phyloP scores from a whole-genome alignment of 2,329 filamentous ascomycete genomes.

The Calonectria hongkongensis region DNA sequence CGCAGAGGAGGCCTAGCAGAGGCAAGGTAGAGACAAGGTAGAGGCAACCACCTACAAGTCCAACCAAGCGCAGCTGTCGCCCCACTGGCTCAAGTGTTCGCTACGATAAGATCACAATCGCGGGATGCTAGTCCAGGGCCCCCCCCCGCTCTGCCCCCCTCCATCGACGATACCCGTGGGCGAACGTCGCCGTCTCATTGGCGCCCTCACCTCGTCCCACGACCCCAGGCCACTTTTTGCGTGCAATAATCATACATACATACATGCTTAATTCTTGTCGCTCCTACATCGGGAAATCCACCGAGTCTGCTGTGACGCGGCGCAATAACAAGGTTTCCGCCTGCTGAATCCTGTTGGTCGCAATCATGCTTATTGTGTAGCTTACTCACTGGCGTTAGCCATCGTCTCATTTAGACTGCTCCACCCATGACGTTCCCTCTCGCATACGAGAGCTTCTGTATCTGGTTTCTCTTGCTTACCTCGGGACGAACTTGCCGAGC shows the following conservation, averaged over 20 bases:
- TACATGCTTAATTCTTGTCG: conserved; percentile 51
- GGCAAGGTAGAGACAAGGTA: not conserved
- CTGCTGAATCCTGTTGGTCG: conserved; percentile 29
- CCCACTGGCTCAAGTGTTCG: conserved; percentile 26
- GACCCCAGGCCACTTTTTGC: conserved; percentile 36
- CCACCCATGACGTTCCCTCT: conserved; percentile 26
- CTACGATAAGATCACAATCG: conserved; percentile 46
- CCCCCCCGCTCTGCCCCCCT: conserved; percentile 35
- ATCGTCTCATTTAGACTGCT: conserved; percentile 12
- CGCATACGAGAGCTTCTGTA: conserved; percentile 3
- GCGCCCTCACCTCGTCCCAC: conserved; percentile 38
- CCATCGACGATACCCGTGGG: conserved; percentile 50
- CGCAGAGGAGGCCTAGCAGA: not conserved
- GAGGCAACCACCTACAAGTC: not conserved
- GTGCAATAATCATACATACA: conserved; percentile 37
- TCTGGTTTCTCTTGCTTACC: conserved; percentile 5
- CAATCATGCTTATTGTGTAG: conserved; percentile 32
- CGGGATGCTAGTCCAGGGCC: conserved; percentile 36
- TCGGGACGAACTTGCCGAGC: conserved; percentile 17
- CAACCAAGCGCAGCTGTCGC: conserved; percentile 23
- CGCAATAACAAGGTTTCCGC: conserved; percentile 33
- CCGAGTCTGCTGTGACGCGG: conserved; percentile 40
- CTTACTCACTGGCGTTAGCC: conserved; percentile 1
- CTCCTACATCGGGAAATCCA: conserved; percentile 46
- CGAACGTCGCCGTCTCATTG: conserved; percentile 43